Evolutionary conservation across 108 stramenopile species (phyloP).

Genomic region (Stephanodiscus triporus): DNA sequence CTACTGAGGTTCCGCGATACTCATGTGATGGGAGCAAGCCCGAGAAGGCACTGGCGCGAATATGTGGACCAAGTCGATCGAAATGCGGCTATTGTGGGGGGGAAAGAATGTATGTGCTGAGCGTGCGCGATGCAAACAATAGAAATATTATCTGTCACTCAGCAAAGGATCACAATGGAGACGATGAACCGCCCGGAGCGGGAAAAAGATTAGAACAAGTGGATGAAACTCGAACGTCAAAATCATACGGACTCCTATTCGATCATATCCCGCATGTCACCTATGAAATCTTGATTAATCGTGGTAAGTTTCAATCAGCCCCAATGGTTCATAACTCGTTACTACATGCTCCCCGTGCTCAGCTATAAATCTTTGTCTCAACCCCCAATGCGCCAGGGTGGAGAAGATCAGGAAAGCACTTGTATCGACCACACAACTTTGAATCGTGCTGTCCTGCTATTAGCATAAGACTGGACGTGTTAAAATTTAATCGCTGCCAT

Average conservation of each 20-base stretch:
- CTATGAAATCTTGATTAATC: constrained; percentile 69
- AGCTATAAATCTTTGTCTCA: not conserved
- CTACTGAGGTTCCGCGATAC: not conserved
- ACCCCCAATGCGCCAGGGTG: constrained; percentile 41
- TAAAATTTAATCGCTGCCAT: constrained; percentile 45
- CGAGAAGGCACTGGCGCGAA: constrained; percentile 31
- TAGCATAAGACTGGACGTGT: constrained; percentile 69
- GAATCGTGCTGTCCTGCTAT: constrained; percentile 84
- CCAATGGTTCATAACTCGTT: not conserved
- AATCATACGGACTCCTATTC: constrained; percentile 71
- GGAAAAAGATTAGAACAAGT: constrained; percentile 11
- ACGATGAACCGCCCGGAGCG: not conserved
- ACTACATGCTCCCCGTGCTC: not conserved
- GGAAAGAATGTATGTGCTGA: constrained; percentile 44
- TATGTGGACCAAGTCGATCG: constrained; percentile 61
- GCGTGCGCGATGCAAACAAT: constrained; percentile 35
- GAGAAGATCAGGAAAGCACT: constrained; percentile 80
- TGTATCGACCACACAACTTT: constrained; percentile 83
- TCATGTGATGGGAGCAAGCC: not conserved
- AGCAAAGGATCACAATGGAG: constrained; percentile 14
- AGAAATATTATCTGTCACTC: constrained; percentile 9
- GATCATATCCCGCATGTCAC: constrained; percentile 51
- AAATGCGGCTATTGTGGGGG: constrained; percentile 85
- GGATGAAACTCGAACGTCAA: constrained; percentile 50
- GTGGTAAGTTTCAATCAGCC: constrained; percentile 20